Base-by-base conservation (phyloP, 176 grass and related monocot genomes). In the Musa beccarii region DNA sequence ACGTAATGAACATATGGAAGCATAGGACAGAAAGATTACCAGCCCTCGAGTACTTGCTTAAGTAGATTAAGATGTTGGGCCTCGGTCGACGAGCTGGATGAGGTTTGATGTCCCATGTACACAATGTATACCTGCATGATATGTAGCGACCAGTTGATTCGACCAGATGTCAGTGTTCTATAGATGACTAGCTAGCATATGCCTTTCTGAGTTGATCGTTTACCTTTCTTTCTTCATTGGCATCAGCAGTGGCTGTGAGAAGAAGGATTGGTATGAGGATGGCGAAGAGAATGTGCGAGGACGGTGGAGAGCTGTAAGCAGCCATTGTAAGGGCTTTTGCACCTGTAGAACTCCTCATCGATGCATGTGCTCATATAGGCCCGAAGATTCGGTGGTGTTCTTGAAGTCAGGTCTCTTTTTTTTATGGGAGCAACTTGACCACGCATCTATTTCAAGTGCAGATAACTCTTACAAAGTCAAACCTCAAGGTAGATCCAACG, bases 51-150 rank as follows among this genome's bases (percentile, higher is more conserved):
- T 16, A 73, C 29, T 57, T 65, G 16, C 52, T 76, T 49, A 52
- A 87, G 59, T 10, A 87, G 13, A 66, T 76, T 53, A 10, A 55
- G 69, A 70, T 83, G 77, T 52, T 14, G 22, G 43, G 9, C 34
- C 29, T 2, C 13, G 55, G 50, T 4, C 0, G 23, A 63, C 16
- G 0, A 1, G 8, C 77, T 65, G 0, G 55, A 50, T 17, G 59
- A 43, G 0, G 50, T 2, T 16, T 70, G 63, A 53, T 79, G 51
- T 16, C 85, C 81, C 85, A 83, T 64, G 50, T 83, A 83, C 65
- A 87, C 85, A 53, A 87, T 76, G 43, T 83, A 87, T 3, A 73
- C 29, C 81, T 87, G 56, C 49, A 71, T 1, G 7, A 71, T 23
- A 59, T 59, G 17, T 59, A 59, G 11, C 15, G 17, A 59, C 2